These are phyloP conservation scores for Kwoniella sp. DNA, from an alignment of 768 basidiomycete species.

Conservation along the genomic window DNA sequence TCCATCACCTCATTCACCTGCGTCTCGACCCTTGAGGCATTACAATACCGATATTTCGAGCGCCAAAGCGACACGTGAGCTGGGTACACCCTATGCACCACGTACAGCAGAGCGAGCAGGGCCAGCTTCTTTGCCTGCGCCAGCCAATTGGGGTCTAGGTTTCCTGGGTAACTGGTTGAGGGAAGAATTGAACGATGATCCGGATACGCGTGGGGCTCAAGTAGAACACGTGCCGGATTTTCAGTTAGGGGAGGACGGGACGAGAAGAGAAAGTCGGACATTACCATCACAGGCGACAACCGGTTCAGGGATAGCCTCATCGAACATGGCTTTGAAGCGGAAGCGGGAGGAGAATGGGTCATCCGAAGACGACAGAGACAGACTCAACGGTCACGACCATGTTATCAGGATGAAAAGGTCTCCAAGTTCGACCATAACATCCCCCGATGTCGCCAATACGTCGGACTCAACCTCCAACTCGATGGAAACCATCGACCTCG, in stretches of 20 bases:
- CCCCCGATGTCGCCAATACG: not conserved
- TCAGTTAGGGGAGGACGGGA: conserved; percentile 31
- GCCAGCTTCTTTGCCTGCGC: conserved; percentile 4
- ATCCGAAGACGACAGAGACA: not conserved
- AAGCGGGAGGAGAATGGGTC: conserved; percentile 16
- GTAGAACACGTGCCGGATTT: conserved; percentile 17
- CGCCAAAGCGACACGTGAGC: not conserved
- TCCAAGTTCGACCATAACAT: not conserved
- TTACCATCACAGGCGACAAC: not conserved
- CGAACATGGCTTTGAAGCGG: conserved; percentile 2
- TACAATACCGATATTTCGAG: not conserved
- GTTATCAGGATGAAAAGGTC: conserved; percentile 1
- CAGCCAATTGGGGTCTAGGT: conserved; percentile 36
- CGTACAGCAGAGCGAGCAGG: not conserved
- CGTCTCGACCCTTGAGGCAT: conserved; percentile 5
- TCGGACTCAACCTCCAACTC: not conserved
- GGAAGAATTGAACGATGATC: conserved; percentile 11
- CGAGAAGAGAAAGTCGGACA: not conserved
- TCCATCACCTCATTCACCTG: not conserved
- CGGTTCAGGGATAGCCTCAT: not conserved
- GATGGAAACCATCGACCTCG: conserved; percentile 6
- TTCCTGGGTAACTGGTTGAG: conserved; percentile 35
- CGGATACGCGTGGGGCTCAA: not conserved
- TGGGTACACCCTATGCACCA: not conserved
- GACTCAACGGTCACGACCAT: conserved; percentile 3